Percentiles rank a stretch among this genome's conserved stretches.
Conservation (phyloP, 108 stramenopile genomes). For the Skeletonema tropicum region DNA sequence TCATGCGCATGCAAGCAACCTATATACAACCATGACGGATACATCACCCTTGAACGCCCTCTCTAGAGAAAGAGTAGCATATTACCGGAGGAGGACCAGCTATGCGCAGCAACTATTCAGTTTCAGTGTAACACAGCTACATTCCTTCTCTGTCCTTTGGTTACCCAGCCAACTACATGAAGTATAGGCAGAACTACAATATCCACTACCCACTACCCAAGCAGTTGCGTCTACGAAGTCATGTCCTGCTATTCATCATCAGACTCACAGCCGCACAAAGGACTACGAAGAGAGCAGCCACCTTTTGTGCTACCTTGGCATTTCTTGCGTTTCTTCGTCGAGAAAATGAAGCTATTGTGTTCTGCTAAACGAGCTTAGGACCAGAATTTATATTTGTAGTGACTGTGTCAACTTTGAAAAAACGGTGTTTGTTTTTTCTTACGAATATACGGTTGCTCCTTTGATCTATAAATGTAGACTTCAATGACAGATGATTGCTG, state of each 20-base stretch:
- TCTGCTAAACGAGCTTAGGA: not conserved
- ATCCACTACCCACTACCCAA: too few species aligned
- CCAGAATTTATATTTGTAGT: not conserved
- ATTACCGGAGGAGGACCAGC: too few species aligned
- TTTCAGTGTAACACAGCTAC: too few species aligned
- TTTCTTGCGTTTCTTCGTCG: not conserved
- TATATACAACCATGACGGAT: too few species aligned
- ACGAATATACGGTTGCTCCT: not conserved
- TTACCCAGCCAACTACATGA: too few species aligned
- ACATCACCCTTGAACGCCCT: too few species aligned
- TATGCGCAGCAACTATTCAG: too few species aligned
- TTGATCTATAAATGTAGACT: not conserved
- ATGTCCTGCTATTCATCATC: not conserved
- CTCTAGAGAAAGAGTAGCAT: too few species aligned
- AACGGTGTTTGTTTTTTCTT: not conserved
- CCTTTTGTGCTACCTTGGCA: not conserved
- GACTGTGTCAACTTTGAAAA: not conserved
- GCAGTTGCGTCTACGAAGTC: too few species aligned
- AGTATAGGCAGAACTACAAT: too few species aligned
- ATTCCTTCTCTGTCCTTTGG: too few species aligned
- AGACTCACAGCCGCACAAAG: slow-evolving; percentile 4
- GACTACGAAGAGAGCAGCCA: not conserved
- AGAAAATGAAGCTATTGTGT: not conserved
- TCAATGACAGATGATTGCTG: not conserved
- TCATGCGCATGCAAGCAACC: too few species aligned